Evolutionary conservation across 768 basidiomycete genomes (phyloP).

Genomic region (Serendipita sp.): DNA sequence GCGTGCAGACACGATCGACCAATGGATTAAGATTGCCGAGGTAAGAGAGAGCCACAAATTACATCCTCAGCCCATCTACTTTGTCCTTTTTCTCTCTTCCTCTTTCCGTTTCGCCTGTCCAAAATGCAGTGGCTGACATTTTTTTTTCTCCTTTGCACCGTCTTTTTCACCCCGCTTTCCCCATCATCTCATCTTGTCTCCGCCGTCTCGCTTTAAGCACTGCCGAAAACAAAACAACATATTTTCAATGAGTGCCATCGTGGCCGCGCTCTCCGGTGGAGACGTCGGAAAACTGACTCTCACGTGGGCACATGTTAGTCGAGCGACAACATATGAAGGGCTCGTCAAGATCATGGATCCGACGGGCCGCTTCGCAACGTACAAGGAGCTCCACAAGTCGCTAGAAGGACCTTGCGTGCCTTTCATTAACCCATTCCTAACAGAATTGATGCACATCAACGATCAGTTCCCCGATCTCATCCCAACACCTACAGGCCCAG

Average conservation of each 20-base stretch:
- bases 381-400: conserved; percentile 14
- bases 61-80: no score
- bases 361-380: conserved; percentile 36
- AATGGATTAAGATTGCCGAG: conserved; percentile 68
- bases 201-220: conserved; percentile 29
- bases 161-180: not conserved
- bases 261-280: conserved; percentile 39
- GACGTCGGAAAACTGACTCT: conserved; percentile 34
- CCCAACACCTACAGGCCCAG: conserved; percentile 1
- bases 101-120: no score
- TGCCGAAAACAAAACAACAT: conserved; percentile 48
- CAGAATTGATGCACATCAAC: conserved; percentile 39
- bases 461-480: conserved; percentile 31
- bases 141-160: no score
- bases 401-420: conserved; percentile 37
- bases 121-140: no score
- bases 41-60: conserved; percentile 22
- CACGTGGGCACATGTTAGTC: conserved; percentile 49
- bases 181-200: not conserved
- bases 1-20: conserved; percentile 43
- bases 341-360: conserved; percentile 44
- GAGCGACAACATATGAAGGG: conserved; percentile 32
- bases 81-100: no score
- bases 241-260: conserved; percentile 49
- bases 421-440: conserved; percentile 45